Conservation (phyloP, 2,329 filamentous ascomycete genomes). For the Ceratocystis colombiana region DNA sequence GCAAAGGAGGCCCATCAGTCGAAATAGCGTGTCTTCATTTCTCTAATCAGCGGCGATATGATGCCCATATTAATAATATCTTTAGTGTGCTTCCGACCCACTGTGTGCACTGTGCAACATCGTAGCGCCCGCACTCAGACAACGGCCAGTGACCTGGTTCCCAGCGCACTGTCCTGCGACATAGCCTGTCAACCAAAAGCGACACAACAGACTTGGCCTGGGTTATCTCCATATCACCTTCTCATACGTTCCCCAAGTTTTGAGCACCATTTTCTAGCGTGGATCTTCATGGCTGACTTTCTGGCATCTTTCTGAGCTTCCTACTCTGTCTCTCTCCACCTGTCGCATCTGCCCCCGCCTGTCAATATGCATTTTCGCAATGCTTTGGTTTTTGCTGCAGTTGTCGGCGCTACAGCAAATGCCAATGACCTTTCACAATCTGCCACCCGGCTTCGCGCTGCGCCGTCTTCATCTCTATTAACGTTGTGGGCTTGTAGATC, state of each 20-base stretch:
- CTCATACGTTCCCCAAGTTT: not conserved
- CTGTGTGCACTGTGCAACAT: not conserved
- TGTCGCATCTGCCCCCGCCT: not conserved
- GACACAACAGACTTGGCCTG: not conserved
- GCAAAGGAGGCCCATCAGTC: too few relatives aligned
- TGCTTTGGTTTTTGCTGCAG: conserved; percentile 3
- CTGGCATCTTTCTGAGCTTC: not conserved
- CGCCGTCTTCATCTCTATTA: not conserved
- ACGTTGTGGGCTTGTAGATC: conserved; percentile 12
- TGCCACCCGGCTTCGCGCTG: not conserved
- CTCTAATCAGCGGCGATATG: not conserved
- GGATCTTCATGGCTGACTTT: not conserved
- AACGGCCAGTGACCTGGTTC: not conserved
- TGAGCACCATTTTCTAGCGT: not conserved
- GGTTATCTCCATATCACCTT: not conserved
- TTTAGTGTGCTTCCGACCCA: not conserved
- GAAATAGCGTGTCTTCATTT: not conserved
- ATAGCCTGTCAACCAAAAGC: not conserved
- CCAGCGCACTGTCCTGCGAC: not conserved
- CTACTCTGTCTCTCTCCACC: not conserved
- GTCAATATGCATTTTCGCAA: conserved; percentile 12
- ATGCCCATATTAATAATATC: not conserved
- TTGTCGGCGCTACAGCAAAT: not conserved
- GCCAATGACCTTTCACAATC: not conserved
- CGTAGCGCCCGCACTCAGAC: not conserved